Evolutionary conservation across 768 basidiomycete species (phyloP).

Genomic region (Kwoniella bestiolae): DNA sequence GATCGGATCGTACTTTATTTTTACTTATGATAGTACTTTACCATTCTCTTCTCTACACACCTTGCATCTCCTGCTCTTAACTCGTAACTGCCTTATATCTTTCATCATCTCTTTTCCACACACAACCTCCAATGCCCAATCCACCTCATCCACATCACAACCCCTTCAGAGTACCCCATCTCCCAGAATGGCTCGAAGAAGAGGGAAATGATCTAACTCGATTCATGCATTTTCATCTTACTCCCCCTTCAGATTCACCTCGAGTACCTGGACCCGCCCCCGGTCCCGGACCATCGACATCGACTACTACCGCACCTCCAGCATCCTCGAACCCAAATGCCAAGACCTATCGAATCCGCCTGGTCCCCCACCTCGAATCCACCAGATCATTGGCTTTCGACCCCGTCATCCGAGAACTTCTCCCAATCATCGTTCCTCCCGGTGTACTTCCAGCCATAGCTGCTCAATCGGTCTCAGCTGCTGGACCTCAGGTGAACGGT

Average conservation of each 20-base stretch:
- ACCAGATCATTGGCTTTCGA: conserved; percentile 89
- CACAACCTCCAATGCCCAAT: not conserved
- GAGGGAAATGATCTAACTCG: not conserved
- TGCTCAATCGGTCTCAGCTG: conserved; percentile 28
- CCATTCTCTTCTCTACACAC: too few relatives aligned
- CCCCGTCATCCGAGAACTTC: conserved; percentile 83
- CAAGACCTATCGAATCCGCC: conserved; percentile 75
- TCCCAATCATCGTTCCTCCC: conserved; percentile 44
- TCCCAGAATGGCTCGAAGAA: not conserved
- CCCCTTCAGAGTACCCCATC: not conserved
- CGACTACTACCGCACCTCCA: conserved; percentile 3
- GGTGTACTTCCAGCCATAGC: conserved; percentile 31
- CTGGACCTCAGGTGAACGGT: conserved; percentile 34
- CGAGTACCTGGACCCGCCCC: not conserved
- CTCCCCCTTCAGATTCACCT: not conserved
- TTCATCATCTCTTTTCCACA: not conserved
- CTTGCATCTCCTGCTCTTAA: too few relatives aligned
- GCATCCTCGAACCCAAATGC: not conserved
- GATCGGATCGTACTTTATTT: too few relatives aligned
- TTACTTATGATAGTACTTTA: too few relatives aligned
- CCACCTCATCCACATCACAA: not conserved
- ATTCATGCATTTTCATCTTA: not conserved
- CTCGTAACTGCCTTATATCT: not conserved
- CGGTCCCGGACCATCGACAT: not conserved
- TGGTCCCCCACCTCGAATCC: conserved; percentile 93